Base-by-base conservation (phyloP, 83 land plant species). In the Picea engelmannii region DNA sequence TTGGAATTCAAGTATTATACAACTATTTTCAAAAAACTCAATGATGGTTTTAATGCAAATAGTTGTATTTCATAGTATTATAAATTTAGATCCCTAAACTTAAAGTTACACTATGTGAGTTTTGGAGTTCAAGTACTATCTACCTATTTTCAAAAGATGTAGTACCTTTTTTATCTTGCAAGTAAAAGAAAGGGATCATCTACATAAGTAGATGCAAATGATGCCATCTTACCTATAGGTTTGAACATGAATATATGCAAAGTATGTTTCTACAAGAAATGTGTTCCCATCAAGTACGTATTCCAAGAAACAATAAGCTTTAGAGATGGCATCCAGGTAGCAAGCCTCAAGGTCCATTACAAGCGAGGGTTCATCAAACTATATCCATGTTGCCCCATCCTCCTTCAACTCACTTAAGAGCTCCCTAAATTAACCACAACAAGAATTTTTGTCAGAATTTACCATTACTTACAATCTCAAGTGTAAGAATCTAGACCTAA, bases 201-300 rank as follows among this genome's bases (percentile, higher is more conserved):
- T 11, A 44, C 15, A 42, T 11, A 23, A 73, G 24, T 0, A 44
- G 58, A 44, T 20, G 4, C 24, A 7, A 44, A 44, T 16, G 55
- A 73, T 42, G 16, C 4, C 40, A 44, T 20, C 55, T 73, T n/a
- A 73, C 76, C 21, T 73, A 40, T 75, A 75, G 12, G 96, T 85
- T 71, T 79, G 92, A 49, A 89, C 87, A 52, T 96, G 90, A 65
- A 94, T 76, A 86, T 95, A 95, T 78, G 96, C 95, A 83, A 95
- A 95, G 89, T 94, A 94, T 25, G 98, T 95, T 81, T 92, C 98
- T 74, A 95, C 81, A 13, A 95, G 76, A 11, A 92, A 85, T 81
- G 91, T 87, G 75, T 90, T 66, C 21, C 91, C 95, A 82, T 85
- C 83, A 6, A 86, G 55, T 9, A 85, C 78, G 60, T 89, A 87